These are phyloP conservation scores for Neodidymelliopsis sp. DNA, from an alignment of 2,329 filamentous ascomycete species.

Conservation along the genomic window DNA sequence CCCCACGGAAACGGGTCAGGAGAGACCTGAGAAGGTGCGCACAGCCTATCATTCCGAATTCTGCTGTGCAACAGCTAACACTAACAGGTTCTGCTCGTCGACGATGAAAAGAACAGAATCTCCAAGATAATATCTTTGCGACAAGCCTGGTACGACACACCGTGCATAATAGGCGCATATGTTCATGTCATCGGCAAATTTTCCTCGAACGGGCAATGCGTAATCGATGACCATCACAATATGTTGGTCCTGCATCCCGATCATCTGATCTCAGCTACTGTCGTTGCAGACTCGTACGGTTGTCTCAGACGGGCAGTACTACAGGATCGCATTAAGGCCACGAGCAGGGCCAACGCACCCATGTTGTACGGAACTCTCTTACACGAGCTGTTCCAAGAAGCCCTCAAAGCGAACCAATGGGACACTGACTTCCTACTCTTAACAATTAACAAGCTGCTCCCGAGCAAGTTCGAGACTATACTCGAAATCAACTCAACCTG, in stretches of 20 bases:
- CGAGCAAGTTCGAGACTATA: constrained; percentile 83
- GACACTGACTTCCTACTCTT: constrained; percentile 70
- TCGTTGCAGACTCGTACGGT: constrained; percentile 94
- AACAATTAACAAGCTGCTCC: constrained; percentile 73
- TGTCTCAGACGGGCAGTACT: constrained; percentile 91
- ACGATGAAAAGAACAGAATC: constrained; percentile 74
- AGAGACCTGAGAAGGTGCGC: constrained; percentile 73
- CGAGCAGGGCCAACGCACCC: constrained; percentile 77
- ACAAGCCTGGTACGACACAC: constrained; percentile 85
- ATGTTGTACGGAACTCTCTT: constrained; percentile 93
- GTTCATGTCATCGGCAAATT: constrained; percentile 89
- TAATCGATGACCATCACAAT: constrained; percentile 82
- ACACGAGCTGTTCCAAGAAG: constrained; percentile 94
- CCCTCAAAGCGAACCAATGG: constrained; percentile 84
- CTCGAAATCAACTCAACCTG: constrained; percentile 84
- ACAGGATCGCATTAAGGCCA: constrained; percentile 93
- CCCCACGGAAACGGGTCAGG: constrained; percentile 66
- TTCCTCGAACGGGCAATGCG: constrained; percentile 71
- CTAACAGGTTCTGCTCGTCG: constrained; percentile 77
- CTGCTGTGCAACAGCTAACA: constrained; percentile 25
- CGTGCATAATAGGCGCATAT: constrained; percentile 75
- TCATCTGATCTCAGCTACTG: constrained; percentile 92
- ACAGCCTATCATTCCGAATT: background rate
- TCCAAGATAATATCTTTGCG: constrained; percentile 77
- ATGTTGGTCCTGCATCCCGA: constrained; percentile 94